Base-by-base conservation (phyloP, 441 rosid species). In the Erodium chrysanthum region DNA sequence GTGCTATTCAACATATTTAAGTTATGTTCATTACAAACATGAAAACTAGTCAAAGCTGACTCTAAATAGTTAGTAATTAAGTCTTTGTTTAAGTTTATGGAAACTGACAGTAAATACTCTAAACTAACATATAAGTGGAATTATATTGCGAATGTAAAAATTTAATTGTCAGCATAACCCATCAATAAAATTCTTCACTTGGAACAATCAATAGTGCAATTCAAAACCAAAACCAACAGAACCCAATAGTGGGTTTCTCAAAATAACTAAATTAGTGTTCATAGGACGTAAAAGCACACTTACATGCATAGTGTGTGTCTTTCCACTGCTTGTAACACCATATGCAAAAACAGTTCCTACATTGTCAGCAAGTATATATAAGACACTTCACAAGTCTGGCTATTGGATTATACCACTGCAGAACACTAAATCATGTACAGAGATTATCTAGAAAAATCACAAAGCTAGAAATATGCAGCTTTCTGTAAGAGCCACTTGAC, bases 291-390 rank as follows among this genome's bases (percentile, higher is more conserved):
- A 7, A 17, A 12, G 5, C 60, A 74, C 44, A 69, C 97, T 82
- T 87, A 89, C 98, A 79, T 93, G 98, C 98, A 89, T 91, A 48
- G 99, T 95, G 73, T 90, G 97, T 0, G 99, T 95, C 85, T 95
- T 92, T 70, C 99, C 99, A 83, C 99, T 96, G 62, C 99, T 96
- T 42, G 99, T 96, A 73, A 96, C 99, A 77, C 99, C 99, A 76
- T 96, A 96, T 5, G 99, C 96, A 68, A 95, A 95, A 75, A 95
- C 96, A 17, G 99, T 96, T 67, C 99, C 99, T 96, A 86, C 79
- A 67, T 77, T 73, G 52, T 67, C 31, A 60, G 27, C 58, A 66
- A 62, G 68, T 68, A 66, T 5, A 23, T 7, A 40, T 14, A 23
- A 42, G 68, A 29, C 9, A 23, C 4, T 15, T 23, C 27, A 21